Evolutionary conservation across 116 monocot genomes (phyloP), one percentile per base, ranked within the genome.

Genomic region (Cymodocea nodosa): DNA sequence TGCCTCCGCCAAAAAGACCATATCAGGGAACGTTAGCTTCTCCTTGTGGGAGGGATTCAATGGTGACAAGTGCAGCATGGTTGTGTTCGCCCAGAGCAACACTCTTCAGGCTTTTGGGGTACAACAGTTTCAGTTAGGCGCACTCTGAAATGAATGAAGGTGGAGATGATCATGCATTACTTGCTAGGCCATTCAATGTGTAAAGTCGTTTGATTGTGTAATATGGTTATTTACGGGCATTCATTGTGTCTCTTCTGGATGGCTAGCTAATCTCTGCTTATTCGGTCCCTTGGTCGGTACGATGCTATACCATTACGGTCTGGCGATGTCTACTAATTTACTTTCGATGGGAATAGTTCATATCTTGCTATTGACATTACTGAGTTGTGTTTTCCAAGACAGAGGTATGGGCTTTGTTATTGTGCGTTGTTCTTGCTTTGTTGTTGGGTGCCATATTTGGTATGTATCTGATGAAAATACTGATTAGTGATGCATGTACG

Each of bases 21-120:
- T 94, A 55, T 80, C 89, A 4, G 87, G 82, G 4, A 50, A 78
- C 4, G 80, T 89, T 55, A 74, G 24, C n/a, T 86, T 94, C 66
- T 24, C 76, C 0, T 70, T 94, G 11, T 94, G 89, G 89, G 80
- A 86, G 0, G 84, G 82, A 7, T 89, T 94, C 77, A 74, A 81
- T 68, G 15, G 50, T 11, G 37, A 59, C 56, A 82, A 73, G 68
- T 84, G 84, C 48, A 79, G 84, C n/a, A 18, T 89, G 24, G 61
- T 84, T 4, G 51, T 89, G 52, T 84, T 89, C 30, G 72, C 67
- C 24, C 89, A 89, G 82, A 77, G 73, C 61, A 3, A 50, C 44
- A 75, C 79, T 8, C 73, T 71, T 60, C 84, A 82, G 4, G 78
- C 65, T 7, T 79, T 70, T 16, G 89, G 89, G 0, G 72, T 70